phyloP scores from a whole-genome alignment of 2,329 filamentous ascomycete genomes.

The Aspergillus calidoustus region DNA sequence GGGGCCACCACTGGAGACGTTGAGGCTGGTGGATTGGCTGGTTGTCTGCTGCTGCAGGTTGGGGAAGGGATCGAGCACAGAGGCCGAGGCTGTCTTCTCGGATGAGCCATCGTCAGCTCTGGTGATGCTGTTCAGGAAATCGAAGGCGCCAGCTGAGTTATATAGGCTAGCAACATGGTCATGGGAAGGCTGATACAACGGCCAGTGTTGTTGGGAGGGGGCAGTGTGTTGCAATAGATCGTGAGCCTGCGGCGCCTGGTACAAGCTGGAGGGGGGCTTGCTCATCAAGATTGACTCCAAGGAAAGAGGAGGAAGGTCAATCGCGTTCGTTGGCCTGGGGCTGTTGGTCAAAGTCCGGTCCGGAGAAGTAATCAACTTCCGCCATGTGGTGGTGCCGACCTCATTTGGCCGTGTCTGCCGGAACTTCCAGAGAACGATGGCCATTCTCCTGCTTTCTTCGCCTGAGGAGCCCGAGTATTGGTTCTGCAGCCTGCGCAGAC shows the following conservation, averaged over 20 bases:
- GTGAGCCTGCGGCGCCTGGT: conserved; percentile 37
- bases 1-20: conserved; percentile 32
- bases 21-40: conserved; percentile 36
- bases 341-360: conserved; percentile 44
- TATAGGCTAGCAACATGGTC: conserved; percentile 42
- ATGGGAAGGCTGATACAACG: conserved; percentile 39
- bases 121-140: conserved; percentile 41
- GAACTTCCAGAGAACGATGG: conserved; percentile 53
- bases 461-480: conserved; percentile 30
- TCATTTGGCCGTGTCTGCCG: conserved; percentile 46
- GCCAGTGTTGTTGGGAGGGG: conserved; percentile 41
- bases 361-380: conserved; percentile 44
- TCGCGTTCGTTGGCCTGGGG: conserved; percentile 36
- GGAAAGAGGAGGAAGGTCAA: conserved; percentile 43
- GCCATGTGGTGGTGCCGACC: conserved; percentile 51
- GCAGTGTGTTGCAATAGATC: conserved; percentile 37
- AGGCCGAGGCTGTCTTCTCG: conserved; percentile 41
- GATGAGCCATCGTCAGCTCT: conserved; percentile 39
- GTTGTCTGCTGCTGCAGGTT: conserved; percentile 37
- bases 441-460: conserved; percentile 44
- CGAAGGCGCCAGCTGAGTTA: conserved; percentile 36
- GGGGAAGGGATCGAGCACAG: conserved; percentile 42
- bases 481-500: conserved; percentile 33
- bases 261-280: conserved; percentile 37
- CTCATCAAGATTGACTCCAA: conserved; percentile 41